Evolutionary conservation across 2,329 filamentous ascomycete genomes (phyloP), one percentile per base, ranked within the genome.

Genomic region (Alternaria sp.): DNA sequence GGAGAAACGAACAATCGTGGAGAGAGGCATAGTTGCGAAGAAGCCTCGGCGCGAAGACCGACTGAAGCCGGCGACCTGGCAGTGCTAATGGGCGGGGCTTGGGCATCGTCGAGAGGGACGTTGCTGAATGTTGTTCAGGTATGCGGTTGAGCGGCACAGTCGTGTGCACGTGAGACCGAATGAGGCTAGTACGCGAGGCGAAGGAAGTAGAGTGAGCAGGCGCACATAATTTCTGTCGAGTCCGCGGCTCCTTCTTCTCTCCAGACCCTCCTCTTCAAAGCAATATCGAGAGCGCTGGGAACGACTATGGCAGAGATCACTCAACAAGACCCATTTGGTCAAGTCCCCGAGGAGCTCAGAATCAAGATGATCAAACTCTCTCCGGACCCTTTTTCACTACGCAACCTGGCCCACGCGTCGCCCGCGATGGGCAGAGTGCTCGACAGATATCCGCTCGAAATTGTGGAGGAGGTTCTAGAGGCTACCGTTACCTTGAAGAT

Each of bases 371-470:
- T 62, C 5, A 62, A 62, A 50, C 45, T 65, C 11, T 65, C 36
- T 15, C 54, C 50, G 1, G 30, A 62, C 50, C 59, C 23, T 17
- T 62, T 46, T 5, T 65, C 55, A 47, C 59, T 65, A 53, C 50
- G 36, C 6, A 52, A 10, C 50, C 56, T 65, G 11, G 55, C 45
- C 55, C 45, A 62, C 15, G 62, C 62, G 17, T 62, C 59, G 21
- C 62, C 58, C 11, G 26, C 59, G 5, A 58, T 65, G 36, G 36
- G 59, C 36, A 59, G 50, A 59, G 36, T 50, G 19, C 62, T 65
- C 45, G 23, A 65, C 50, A 59, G 36, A 57, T 65, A 65, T 40
- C 40, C 59, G 55, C 59, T 65, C 15, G 59, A 65, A 53, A 65
- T 65, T 43, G 32, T 62, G 12, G 59, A 65, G 36, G 55, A 17